Evolutionary conservation across 139 green algal species (phyloP), one percentile per base, ranked within the genome.

Genomic region (Nannochloris sp.): DNA sequence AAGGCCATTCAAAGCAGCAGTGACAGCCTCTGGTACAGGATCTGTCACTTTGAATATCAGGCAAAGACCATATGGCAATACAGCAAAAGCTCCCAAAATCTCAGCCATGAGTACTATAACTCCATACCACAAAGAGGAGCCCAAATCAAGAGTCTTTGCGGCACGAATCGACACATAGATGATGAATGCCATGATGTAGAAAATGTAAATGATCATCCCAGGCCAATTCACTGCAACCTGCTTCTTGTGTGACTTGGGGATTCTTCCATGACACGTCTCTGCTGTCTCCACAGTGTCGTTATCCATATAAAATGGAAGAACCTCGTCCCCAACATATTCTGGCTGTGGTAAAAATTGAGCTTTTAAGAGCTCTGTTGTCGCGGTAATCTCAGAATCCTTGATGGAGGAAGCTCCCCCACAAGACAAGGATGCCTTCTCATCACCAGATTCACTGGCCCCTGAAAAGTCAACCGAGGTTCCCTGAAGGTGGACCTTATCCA

Each of bases 131-230:
- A 83, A 48, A 62, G 68, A 74, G 21, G 19, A 15, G 12, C 75
- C 78, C 61, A 85, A 77, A 57, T 71, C 63, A 50, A 85, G 69
- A 10, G 78, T 85, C 53, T 83, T 75, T 29, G 69, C 44, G 51
- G 73, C 71, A 50, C 76, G 68, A 7, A 75, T 64, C 36, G 53
- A 75, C 31, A 85, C 25, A 69, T 85, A 85, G 65, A 73, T 79
- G 36, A 53, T 43, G 6, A 85, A 71, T n/a, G 72, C 72, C 4
- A 44, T 60, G 34, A 81, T 44, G 62, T 70, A 85, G 40, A 62
- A 24, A 12, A 75, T 4, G 62, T 71, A 79, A 14, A 64, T 60
- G 9, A 61, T 46, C 21, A 62, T 43, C 19, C 78, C 78, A 15
- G 69, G 58, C 62, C 62, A 72, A 60, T 85, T 83, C 64, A 81